These are phyloP conservation scores for Oryza rufipogon DNA, from an alignment of 176 grass and related monocot genomes.

Conservation along the genomic window DNA sequence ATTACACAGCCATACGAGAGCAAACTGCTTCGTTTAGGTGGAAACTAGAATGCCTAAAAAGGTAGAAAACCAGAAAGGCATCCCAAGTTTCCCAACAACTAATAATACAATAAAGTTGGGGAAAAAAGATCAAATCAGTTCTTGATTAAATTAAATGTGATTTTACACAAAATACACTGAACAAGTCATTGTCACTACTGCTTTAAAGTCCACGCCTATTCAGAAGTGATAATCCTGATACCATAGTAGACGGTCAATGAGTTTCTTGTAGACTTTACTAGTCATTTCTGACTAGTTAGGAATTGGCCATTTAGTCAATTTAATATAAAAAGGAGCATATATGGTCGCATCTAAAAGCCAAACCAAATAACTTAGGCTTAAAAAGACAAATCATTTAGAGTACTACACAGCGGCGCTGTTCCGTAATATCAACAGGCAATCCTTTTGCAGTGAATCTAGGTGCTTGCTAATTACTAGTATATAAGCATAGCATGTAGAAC, in stretches of 20 bases:
- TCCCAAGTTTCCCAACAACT: not conserved
- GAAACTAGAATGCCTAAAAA: not conserved
- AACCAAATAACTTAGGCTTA: not conserved
- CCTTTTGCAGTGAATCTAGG: not conserved
- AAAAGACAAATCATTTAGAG: no score
- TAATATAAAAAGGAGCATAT: not conserved
- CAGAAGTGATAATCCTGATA: constrained; percentile 32
- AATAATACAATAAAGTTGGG: not conserved
- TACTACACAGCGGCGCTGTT: not conserved
- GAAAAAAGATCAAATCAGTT: not conserved
- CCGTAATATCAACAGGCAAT: not conserved
- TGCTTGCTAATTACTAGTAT: not conserved
- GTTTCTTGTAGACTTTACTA: not conserved
- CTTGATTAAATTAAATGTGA: not conserved
- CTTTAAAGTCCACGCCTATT: not conserved
- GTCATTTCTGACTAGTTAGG: not conserved
- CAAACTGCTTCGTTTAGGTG: not conserved
- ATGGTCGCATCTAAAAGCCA: not conserved
- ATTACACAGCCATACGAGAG: not conserved
- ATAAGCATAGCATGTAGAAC: not conserved
- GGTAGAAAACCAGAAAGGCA: not conserved
- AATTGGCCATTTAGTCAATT: not conserved
- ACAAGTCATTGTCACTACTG: not conserved
- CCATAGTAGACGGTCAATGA: not conserved
- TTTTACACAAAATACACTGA: constrained; percentile 18